Evolutionary conservation across 129 eudicot species (phyloP), one percentile per base, ranked within the genome.

Genomic region (Lactuca saligna): DNA sequence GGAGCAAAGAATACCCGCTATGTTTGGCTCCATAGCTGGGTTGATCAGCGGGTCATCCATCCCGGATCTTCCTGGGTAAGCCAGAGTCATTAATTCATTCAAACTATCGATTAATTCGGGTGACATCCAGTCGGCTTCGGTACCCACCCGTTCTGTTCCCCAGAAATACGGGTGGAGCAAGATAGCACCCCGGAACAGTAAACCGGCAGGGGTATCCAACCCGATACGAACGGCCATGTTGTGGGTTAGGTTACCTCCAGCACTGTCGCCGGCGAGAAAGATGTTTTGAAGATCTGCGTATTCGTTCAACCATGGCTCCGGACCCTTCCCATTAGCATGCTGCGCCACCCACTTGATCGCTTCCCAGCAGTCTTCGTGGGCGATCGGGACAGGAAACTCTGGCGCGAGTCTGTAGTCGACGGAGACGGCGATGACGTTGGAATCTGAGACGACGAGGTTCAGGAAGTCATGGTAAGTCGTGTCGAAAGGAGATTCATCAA

Each of bases 381-480:
- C 41, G 17, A 15, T 6, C 8, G 65, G 65, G 9, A 59, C 15
- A 12, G 16, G 65, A 59, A 29, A 59, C 41, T 59, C 65, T 0
- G 65, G 65, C 20, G 65, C 65, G n/a, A 32, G 46, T n/a, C 65
- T 12, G 46, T 59, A 59, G 17, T 59, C 15, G 8, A 59, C 65
- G 10, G 65, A 59, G 65, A 59, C 46, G 0, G 65, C 65, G 0
- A 59, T 17, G 17, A 59, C 46, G 41, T 59, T 59, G 8, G 65
- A 59, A 32, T 59, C 65, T 4, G 41, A 11, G 3, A 34, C 41
- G 17, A 59, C 15, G 17, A 59, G 17, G 44, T 59, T 59, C 9
- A 59, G 44, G 16, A 34, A 29, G 41, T 33, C 7, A 10, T 59
- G 25, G 65, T 59, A 59, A 15, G 9, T 13, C 2, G 44, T 32